These are phyloP conservation scores for Kwoniella dejecticola DNA, from an alignment of 768 basidiomycete genomes.

Conservation along the genomic window DNA sequence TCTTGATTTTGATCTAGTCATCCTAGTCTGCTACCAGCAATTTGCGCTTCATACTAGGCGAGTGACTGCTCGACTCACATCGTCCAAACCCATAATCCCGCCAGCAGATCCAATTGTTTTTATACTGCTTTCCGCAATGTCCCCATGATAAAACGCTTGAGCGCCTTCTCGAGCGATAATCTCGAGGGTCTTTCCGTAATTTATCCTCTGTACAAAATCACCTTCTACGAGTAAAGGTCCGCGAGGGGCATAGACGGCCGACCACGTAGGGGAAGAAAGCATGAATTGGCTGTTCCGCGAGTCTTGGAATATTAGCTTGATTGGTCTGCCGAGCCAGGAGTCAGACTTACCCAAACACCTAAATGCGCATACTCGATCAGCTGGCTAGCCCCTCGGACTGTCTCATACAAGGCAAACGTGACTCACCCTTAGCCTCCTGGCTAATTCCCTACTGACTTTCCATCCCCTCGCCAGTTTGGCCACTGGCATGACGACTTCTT, in stretches of 20 bases:
- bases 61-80: slow-evolving; percentile 56
- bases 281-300: slow-evolving; percentile 52
- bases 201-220: slow-evolving; percentile 69
- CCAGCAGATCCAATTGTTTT: slow-evolving; percentile 70
- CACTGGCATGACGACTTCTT: slow-evolving; percentile 71
- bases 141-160: slow-evolving; percentile 70
- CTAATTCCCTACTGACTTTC: slow-evolving; percentile 76
- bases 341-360: slow-evolving; percentile 49
- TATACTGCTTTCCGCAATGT: slow-evolving; percentile 75
- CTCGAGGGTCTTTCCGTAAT: slow-evolving; percentile 74
- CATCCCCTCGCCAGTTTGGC: slow-evolving; percentile 75
- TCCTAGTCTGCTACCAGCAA: not conserved
- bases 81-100: slow-evolving; percentile 75
- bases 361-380: not conserved
- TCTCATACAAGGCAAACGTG: not conserved
- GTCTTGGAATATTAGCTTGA: too few species aligned
- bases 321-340: too few species aligned
- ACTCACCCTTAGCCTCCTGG: slow-evolving; percentile 68
- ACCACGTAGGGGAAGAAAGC: slow-evolving; percentile 66
- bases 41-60: too few species aligned
- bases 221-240: slow-evolving; percentile 74
- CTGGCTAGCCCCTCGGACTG: not conserved
- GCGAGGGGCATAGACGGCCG: slow-evolving; percentile 75
- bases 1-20: not conserved
- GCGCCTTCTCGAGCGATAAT: slow-evolving; percentile 75